Base-by-base conservation (phyloP, 352 stramenopile genomes). In the Elongisporangium prolatum region DNA sequence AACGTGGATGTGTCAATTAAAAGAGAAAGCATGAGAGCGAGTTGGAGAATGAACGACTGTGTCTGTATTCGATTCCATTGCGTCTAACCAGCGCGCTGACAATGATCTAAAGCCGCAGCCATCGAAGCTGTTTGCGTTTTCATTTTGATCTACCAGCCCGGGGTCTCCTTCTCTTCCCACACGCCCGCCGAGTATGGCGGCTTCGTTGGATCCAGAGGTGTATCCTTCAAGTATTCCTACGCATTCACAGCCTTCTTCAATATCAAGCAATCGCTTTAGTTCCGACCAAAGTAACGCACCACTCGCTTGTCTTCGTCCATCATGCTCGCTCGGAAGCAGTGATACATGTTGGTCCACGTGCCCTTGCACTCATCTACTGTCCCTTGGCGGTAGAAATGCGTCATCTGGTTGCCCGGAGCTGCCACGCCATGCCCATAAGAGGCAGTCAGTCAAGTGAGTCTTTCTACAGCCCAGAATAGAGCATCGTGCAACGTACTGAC, bases 351-450 rank as follows among this genome's bases (percentile, higher is more conserved):
- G 48, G 64, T 74, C 82, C 80, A 92, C 50, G 76, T 92, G 48
- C 67, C 80, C n/a, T 86, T 85, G 75, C 85, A 94, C 64, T 89
- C 75, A 51, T 94, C 85, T 21, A 81, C 75, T 28, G 69, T 66
- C 1, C 85, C 85, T 49, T 84, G 71, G 34, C 82, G 75, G 59
- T 94, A 94, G 62, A 89, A 91, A 56, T 90, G 75, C 59, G 82
- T 83, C 77, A 91, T 82, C 53, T 94, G 85, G 59, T 92, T 89
- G 9, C 75, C 75, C 22, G 82, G 83, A 17, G 85, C 85, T 94
- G 49, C 49, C 28, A 59, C 3, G 52, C 16, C 13, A 24, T 38
- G 3, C 22, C 1, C 52, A 4, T 20, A 40, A 44, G 56, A 57
- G 34, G 3, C 34, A 16, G 10, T 11, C 34, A 44, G 17, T 34